Evolutionary conservation across 2,329 filamentous ascomycete species (phyloP), one percentile per base, ranked within the genome.

Genomic region (Botrytis fabae): DNA sequence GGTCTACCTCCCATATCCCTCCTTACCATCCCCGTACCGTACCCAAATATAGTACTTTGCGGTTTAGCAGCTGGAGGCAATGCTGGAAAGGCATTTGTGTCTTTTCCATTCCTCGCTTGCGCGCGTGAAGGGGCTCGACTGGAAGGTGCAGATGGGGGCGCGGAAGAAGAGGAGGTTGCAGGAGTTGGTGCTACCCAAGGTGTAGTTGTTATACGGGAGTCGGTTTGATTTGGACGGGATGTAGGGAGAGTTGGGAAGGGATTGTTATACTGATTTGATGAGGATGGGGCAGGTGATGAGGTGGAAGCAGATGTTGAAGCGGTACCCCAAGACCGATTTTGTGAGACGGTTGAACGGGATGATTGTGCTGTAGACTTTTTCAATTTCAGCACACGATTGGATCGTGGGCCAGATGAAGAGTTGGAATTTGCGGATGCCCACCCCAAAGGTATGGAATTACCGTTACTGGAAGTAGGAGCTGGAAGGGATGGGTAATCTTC

Each of bases 401-500:
- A 81, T 78, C 81, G 81, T 75, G 73, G 65, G 35, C 73, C 70
- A 7, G 76, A 75, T 4, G 76, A 74, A 28, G 75, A 61, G 16
- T 68, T 70, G 4, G 75, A 72, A 28, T 75, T 48, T 18, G 73
- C 74, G 22, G 76, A 69, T 80, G 78, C 79, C 79, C 79, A 82
- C 48, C 79, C 79, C 4, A 79, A 69, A 28, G 76, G 78, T 59
- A 79, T 75, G 4, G 76, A 75, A 46, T 69, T 76, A 16, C 84
- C 84, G 54, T 69, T 74, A 40, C 91, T 90, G 54, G 90, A 86
- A 71, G 88, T 88, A 0, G 93, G 87, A 0, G 92, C 92, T 1
- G 95, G 95, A 0, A 98, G 85, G 2, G 93, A 93, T 0, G 95
- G 95, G 78, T 98, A 98, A 81, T 98, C 95, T 82, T 98, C 95